Evolutionary conservation across 768 basidiomycete species (phyloP).

Genomic region (Polyporus arcularius): DNA sequence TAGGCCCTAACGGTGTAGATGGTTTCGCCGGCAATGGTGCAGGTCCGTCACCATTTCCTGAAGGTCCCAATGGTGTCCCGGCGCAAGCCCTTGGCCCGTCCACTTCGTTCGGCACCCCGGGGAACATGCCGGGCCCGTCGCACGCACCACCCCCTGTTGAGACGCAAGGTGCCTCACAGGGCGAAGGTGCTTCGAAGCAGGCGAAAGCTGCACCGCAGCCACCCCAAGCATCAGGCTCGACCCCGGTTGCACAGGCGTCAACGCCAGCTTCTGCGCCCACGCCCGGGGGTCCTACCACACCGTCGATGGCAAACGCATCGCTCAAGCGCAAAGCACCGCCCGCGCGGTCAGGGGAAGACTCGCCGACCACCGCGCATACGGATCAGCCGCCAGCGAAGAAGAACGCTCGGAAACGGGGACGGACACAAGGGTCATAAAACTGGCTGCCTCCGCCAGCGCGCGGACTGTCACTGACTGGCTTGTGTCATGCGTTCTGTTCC

Average conservation of each 20-base stretch:
- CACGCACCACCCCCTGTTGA: slow-evolving; percentile 33
- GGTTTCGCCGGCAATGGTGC: not conserved
- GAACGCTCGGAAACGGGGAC: slow-evolving; percentile 52
- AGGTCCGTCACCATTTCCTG: not conserved
- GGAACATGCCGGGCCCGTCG: slow-evolving; percentile 31
- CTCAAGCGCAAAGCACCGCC: slow-evolving; percentile 36
- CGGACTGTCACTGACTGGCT: slow-evolving; percentile 1
- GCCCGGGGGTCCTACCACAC: slow-evolving; percentile 27
- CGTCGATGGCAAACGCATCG: slow-evolving; percentile 29
- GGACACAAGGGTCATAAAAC: slow-evolving; percentile 41
- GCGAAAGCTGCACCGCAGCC: slow-evolving; percentile 55
- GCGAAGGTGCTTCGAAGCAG: slow-evolving; percentile 58
- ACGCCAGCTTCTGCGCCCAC: slow-evolving; percentile 31
- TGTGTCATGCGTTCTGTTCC: not conserved
- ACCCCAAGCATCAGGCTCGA: slow-evolving; percentile 30
- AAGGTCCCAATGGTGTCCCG: slow-evolving; percentile 11
- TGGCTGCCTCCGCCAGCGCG: slow-evolving; percentile 34
- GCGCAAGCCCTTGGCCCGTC: slow-evolving; percentile 9
- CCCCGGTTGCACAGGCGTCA: slow-evolving; percentile 27
- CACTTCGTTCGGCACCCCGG: not conserved
- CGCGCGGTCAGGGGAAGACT: slow-evolving; percentile 36
- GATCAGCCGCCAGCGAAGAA: slow-evolving; percentile 54
- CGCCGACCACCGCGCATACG: slow-evolving; percentile 51
- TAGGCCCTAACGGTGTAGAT: not conserved
- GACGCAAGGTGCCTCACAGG: slow-evolving; percentile 47